Base-by-base conservation (phyloP, 768 basidiomycete species). In the Gymnopilus dilepis region DNA sequence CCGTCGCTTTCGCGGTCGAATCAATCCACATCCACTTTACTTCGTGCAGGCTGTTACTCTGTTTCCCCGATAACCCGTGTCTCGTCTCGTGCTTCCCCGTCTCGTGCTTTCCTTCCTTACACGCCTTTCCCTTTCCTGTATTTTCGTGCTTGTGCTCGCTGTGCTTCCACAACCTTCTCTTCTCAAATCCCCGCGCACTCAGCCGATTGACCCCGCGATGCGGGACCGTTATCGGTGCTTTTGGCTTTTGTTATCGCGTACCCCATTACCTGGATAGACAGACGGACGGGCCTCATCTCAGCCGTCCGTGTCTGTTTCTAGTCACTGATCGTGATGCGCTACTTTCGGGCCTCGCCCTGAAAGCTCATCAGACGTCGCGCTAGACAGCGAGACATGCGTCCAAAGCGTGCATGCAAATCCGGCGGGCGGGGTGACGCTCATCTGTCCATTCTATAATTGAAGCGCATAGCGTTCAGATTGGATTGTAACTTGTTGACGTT, bases 91-190 rank as follows among this genome's bases (percentile, higher is more conserved):
- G 28, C 47, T 31, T 50, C 33, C 41, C 43, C 12, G 26, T 24
- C 59, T 34, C 43, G 54, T 57, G n/a, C 22, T 57, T 45, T 40
- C 38, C 22, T 41, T 59, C 48, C n/a, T 37, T 37, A 3, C 34
- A n/a, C n/a, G n/a, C n/a, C n/a, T 48, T 56, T 56, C 42, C 28
- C 53, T 43, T 58, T 31, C 50, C 37, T 59, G 19, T 7, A 22
- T 11, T 40, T 15, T 6, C 33, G 24, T 6, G 22, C n/a, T n/a
- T n/a, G n/a, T n/a, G n/a, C 24, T 45, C 21, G n/a, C 41, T 42
- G 22, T 28, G 26, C 47, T 31, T 26, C 45, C 26, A 26, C n/a
- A 22, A 9, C 8, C 26, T 28, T 21, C 9, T 6, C 9, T 22
- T 31, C 47, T 50, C 47, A 31, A n/a, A 31, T 50, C 28, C 28